Evolutionary conservation across 1,284 basidiomycete species (phyloP), one percentile per base, ranked within the genome.

Genomic region (Ustilago shanxiensis): DNA sequence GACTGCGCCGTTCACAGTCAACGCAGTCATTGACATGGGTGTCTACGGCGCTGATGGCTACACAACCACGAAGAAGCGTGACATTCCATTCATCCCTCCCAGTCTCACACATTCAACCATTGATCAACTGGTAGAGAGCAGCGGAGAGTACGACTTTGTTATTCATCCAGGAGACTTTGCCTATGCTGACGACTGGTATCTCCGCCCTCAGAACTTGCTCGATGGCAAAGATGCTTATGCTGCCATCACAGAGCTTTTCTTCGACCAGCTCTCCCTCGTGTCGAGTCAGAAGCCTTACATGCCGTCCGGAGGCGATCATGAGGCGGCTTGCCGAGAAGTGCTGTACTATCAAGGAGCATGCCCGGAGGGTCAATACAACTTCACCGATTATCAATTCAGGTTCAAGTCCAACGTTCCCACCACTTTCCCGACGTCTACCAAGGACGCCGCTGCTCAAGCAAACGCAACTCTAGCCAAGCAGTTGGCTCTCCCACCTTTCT

Each of bases 11-110:
- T 86, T 86, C 71, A 63, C 66, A 29, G 74, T 83, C 53, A 79
- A 83, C 18, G 77, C 86, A 14, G 65, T 86, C 56, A 79, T 80
- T 59, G 86, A 87, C 64, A 86, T 87, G 85, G 86, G 86, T 8
- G 85, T 86, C 67, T 86, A 83, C 22, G 85, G 86, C 57, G 80
- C 81, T 3, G 69, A 74, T 45, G 86, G 85, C 9, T 84, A 85
- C 51, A 81, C 84, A 24, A 76, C 73, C 44, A 77, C 77, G 24
- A 66, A 31, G 60, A 74, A 74, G 62, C 62, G 66, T 1, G 72
- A 74, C 45, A 74, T 74, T 13, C 72, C 72, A 16, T 60, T 37
- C 51, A 56, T 74, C 39, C 63, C 52, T 13, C 72, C 72, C 28
- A 66, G 62, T 26, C 26, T 74, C 16, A 70, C 66, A 1, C 72